phyloP scores from a whole-genome alignment of 805 yeast species.

The Sugiyamaella boreocaroliniensis region DNA sequence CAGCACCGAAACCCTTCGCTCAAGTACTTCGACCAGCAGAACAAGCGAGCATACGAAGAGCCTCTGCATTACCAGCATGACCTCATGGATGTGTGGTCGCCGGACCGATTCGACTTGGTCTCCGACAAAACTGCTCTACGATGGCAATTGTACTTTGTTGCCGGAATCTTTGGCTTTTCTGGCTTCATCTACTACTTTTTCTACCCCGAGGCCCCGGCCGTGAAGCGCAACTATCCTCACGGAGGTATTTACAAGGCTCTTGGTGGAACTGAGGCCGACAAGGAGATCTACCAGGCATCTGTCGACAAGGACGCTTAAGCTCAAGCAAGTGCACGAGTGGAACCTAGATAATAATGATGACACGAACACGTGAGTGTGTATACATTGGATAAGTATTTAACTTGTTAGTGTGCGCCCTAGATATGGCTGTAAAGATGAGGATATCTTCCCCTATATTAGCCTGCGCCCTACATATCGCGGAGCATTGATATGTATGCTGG shows the following conservation, averaged over 20 bases:
- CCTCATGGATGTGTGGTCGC: constrained; percentile 77
- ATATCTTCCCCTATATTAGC: too few relatives aligned
- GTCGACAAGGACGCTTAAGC: constrained; percentile 9
- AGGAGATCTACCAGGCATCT: constrained; percentile 27
- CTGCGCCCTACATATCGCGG: too few relatives aligned
- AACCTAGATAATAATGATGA: neutral
- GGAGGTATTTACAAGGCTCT: constrained; percentile 69
- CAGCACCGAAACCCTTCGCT: constrained; percentile 64
- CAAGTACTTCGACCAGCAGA: constrained; percentile 73
- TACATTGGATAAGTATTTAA: too few relatives aligned
- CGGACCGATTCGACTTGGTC: constrained; percentile 61
- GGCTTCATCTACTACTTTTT: constrained; percentile 43
- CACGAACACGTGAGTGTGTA: neutral
- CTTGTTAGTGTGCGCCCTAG: too few relatives aligned
- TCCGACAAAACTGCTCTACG: constrained; percentile 54
- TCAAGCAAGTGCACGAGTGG: neutral
- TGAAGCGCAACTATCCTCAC: constrained; percentile 67
- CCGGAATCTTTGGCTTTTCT: constrained; percentile 37
- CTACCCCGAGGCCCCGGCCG: constrained; percentile 64
- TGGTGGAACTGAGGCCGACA: constrained; percentile 45
- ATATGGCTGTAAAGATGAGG: too few relatives aligned
- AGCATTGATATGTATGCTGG: too few relatives aligned
- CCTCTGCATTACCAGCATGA: constrained; percentile 69
- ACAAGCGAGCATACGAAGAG: constrained; percentile 70
- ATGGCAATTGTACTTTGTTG: constrained; percentile 52